Conservation (phyloP, 495 filamentous ascomycete species). For the Penicillium chermesinum region DNA sequence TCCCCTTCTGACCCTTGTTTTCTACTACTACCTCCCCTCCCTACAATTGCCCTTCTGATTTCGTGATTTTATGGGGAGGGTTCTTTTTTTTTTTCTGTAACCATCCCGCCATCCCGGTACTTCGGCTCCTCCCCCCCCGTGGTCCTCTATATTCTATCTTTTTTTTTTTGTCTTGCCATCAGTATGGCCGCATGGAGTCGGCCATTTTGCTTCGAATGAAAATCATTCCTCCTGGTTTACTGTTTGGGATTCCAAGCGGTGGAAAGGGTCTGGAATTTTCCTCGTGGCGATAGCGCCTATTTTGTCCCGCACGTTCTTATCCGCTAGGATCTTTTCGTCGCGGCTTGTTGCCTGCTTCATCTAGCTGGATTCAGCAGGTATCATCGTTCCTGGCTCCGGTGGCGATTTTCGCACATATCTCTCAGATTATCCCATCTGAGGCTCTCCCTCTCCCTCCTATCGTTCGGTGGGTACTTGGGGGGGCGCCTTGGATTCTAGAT, state of each 20-base stretch:
- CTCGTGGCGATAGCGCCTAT: not conserved
- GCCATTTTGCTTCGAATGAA: not conserved
- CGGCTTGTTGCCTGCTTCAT: not conserved
- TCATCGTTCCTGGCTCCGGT: not conserved
- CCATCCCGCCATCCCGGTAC: not conserved
- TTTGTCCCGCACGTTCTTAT: not conserved
- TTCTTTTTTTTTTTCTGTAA: not conserved
- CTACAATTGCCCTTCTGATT: not conserved
- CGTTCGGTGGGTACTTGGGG: not conserved
- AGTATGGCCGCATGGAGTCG: not conserved
- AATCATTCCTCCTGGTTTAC: not conserved
- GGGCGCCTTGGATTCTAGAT: not conserved
- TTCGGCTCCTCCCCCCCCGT: not conserved
- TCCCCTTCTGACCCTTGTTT: not conserved
- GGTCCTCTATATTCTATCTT: slow-evolving; percentile 1
- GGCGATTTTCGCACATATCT: not conserved
- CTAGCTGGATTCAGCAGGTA: not conserved
- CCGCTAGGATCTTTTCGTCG: not conserved
- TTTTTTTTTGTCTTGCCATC: not conserved
- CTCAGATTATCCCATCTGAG: not conserved
- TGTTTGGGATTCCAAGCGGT: not conserved
- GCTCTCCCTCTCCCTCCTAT: not conserved
- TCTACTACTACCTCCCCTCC: not conserved
- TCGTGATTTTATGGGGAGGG: slow-evolving; percentile 2
- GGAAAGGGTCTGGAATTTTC: not conserved